phyloP scores from a whole-genome alignment of 495 filamentous ascomycete species.

The Hypoxylon rickii region DNA sequence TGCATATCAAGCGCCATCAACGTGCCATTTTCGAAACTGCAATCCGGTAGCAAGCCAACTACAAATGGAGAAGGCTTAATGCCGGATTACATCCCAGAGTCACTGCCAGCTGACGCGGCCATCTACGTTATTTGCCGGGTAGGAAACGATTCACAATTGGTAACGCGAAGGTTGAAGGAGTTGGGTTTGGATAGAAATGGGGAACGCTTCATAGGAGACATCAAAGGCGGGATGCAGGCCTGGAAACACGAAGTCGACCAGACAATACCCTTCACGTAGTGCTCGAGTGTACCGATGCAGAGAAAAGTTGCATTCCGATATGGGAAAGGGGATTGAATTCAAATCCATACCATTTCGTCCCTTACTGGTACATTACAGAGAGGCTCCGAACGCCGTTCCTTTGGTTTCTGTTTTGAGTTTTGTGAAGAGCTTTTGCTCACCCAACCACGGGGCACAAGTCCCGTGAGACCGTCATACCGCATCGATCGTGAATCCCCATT shows the following conservation, averaged over 20 bases:
- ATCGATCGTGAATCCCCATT: neutral
- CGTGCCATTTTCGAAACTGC: conserved; percentile 68
- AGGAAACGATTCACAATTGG: conserved; percentile 89
- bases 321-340: conserved; percentile 33
- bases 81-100: conserved; percentile 52
- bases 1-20: conserved; percentile 75
- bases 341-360: conserved; percentile 30
- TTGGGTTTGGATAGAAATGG: conserved; percentile 62
- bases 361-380: conserved; percentile 38
- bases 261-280: conserved; percentile 66
- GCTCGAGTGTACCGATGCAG: conserved; percentile 43
- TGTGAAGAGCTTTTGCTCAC: too few relatives aligned
- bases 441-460: too few relatives aligned
- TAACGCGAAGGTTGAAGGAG: conserved; percentile 71
- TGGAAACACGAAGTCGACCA: conserved; percentile 81
- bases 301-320: conserved; percentile 6
- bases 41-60: conserved; percentile 36
- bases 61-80: conserved; percentile 18
- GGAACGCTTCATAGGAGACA: conserved; percentile 69
- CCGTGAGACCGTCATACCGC: too few relatives aligned
- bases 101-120: conserved; percentile 39
- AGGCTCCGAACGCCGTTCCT: conserved; percentile 39
- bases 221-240: conserved; percentile 78
- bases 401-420: conserved; percentile 14
- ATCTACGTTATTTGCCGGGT: conserved; percentile 83